phyloP scores from a whole-genome alignment of 2,329 filamentous ascomycete species.

The Ophiostoma pallidulum region DNA sequence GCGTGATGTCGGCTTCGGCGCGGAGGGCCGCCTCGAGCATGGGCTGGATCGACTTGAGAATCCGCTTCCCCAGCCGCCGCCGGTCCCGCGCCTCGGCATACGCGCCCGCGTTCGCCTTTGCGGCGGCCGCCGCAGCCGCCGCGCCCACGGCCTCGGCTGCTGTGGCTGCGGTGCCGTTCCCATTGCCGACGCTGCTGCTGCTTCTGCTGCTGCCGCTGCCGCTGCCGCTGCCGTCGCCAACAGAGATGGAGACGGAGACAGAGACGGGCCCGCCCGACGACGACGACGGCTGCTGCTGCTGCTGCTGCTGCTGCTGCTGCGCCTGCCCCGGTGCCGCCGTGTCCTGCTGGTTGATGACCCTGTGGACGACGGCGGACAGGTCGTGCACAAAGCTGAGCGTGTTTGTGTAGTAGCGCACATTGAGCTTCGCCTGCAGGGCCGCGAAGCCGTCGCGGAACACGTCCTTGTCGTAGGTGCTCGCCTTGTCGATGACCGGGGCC shows the following conservation, averaged over 20 bases:
- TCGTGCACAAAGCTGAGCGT: constrained; percentile 48
- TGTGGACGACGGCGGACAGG: constrained; percentile 43
- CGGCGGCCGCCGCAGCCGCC: not conserved
- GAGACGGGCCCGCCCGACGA: too few species aligned
- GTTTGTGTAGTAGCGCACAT: constrained; percentile 48
- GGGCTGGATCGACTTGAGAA: constrained; percentile 73
- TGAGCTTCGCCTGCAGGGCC: constrained; percentile 42
- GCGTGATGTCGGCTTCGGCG: constrained; percentile 72
- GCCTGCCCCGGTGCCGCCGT: too few species aligned
- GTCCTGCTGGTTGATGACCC: constrained; percentile 39
- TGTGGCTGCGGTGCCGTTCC: too few species aligned
- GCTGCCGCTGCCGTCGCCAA: too few species aligned
- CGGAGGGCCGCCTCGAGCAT: constrained; percentile 64
- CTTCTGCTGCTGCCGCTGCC: too few species aligned
- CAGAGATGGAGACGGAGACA: too few species aligned
- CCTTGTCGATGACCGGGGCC: constrained; percentile 68
- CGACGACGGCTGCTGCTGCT: not conserved
- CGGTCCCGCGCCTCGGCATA: constrained; percentile 67
- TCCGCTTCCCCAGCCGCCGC: constrained; percentile 78
- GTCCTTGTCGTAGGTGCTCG: constrained; percentile 56
- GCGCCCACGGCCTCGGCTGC: too few species aligned
- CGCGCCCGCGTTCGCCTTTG: constrained; percentile 4
- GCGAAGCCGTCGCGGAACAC: constrained; percentile 46
- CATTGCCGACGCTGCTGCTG: too few species aligned
- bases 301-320: too few species aligned